Evolutionary conservation across 1,284 basidiomycete genomes (phyloP).

Genomic region (Singerocomus rubriflavus): DNA sequence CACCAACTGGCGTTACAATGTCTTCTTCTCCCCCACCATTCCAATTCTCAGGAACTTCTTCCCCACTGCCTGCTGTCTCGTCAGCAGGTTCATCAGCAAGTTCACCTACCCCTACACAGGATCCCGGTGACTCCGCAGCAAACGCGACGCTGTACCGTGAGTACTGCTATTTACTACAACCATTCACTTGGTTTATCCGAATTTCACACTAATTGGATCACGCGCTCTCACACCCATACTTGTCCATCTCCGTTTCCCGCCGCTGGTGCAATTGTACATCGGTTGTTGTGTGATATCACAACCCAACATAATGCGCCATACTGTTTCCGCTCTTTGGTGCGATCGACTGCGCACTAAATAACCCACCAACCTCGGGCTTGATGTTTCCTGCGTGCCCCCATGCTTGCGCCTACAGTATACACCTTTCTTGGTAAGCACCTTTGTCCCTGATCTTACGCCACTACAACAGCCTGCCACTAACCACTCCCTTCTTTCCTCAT

Average conservation of each 20-base stretch:
- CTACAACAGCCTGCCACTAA: conserved; percentile 7
- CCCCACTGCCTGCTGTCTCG: neutral
- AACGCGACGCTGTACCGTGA: conserved; percentile 31
- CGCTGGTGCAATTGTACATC: neutral
- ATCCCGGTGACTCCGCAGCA: conserved; percentile 2
- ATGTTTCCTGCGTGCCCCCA: conserved; percentile 2
- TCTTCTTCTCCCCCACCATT: neutral
- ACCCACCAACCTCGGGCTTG: neutral
- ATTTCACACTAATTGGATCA: conserved; percentile 22
- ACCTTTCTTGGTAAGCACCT: conserved; percentile 31
- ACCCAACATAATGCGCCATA: neutral
- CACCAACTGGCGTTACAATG: conserved; percentile 11
- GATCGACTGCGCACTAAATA: conserved; percentile 7
- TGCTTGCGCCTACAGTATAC: conserved; percentile 24
- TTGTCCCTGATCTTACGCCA: neutral
- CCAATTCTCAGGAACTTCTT: neutral
- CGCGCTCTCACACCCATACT: conserved; percentile 11
- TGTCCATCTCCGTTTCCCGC: neutral
- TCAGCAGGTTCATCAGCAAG: neutral
- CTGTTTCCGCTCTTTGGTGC: conserved; percentile 2
- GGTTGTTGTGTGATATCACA: neutral
- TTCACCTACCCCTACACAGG: neutral
- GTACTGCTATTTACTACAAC: conserved; percentile 1
- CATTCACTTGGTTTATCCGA: neutral
- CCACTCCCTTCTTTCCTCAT: neutral